A percentile compares a stretch with the other conserved stretches of the same genome.
These are phyloP conservation scores for Calonectria leucothoes DNA, from an alignment of 2,329 filamentous ascomycete species.

Conservation along the genomic window DNA sequence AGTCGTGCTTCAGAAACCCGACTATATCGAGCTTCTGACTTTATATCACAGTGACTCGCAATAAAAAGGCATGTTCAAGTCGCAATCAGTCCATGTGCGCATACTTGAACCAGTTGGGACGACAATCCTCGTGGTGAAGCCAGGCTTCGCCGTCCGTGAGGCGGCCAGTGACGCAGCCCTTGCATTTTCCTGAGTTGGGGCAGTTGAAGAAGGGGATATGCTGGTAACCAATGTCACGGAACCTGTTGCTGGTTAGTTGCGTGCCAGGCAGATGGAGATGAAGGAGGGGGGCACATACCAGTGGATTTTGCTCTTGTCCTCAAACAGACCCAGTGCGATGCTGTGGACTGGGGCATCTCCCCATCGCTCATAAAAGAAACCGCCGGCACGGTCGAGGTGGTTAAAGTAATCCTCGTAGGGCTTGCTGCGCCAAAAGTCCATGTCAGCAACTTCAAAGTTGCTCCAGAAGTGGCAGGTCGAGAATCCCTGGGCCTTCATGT, in stretches of 20 bases:
- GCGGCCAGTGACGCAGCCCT: slow-evolving; percentile 84
- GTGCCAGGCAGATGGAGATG: background rate
- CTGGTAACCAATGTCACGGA: slow-evolving; percentile 98
- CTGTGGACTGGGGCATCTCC: slow-evolving; percentile 97
- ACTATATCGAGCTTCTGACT: background rate
- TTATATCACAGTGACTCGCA: background rate
- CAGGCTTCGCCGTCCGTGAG: slow-evolving; percentile 91
- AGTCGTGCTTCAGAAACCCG: background rate
- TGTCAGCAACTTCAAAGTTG: slow-evolving; percentile 96
- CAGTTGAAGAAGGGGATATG: slow-evolving; percentile 99
- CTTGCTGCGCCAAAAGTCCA: slow-evolving; percentile 92
- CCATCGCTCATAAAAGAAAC: slow-evolving; percentile 99
- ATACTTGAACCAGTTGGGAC: slow-evolving; percentile 96
- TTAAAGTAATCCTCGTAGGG: slow-evolving; percentile 96
- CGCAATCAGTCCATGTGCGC: background rate
- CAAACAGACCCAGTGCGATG: slow-evolving; percentile 91
- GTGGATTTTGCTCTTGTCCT: slow-evolving; percentile 90
- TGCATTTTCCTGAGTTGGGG: slow-evolving; percentile 94
- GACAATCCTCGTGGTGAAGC: slow-evolving; percentile 90
- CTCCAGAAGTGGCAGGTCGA: slow-evolving; percentile 99
- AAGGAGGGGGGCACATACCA: slow-evolving; percentile 72
- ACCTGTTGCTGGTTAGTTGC: slow-evolving; percentile 68
- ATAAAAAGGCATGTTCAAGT: background rate
- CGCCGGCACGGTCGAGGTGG: slow-evolving; percentile 94
- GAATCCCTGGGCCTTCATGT: slow-evolving; percentile 87